Evolutionary conservation across 1,284 basidiomycete species (phyloP), one percentile per base, ranked within the genome.

Genomic region (Cryptococcus floricola): DNA sequence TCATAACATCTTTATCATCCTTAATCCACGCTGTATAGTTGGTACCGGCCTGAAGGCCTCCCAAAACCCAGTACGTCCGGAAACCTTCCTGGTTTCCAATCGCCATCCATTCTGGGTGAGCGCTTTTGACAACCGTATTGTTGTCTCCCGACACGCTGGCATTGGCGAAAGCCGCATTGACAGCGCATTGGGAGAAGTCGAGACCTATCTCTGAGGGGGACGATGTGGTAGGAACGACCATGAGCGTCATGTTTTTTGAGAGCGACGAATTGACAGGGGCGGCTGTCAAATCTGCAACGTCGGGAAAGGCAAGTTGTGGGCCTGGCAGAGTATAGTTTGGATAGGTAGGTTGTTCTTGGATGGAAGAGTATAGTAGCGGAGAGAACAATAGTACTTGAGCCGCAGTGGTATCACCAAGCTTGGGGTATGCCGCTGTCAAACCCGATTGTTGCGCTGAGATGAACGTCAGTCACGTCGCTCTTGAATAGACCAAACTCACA

Each of bases 271-370:
- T 83, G 1, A 80, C 78, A 0, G 78, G 59, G 5, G 77, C 67
- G 0, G 80, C 66, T 1, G 81, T 79, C 1, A 71, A 18, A 16
- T 46, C 18, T 41, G 58, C 61, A 5, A 55, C 68, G 1, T 75
- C 50, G 0, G 83, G 81, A n/a, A 79, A 64, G 0, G 82, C 75
- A 13, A 82, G 66, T 62, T 85, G 83, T 0, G 85, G 83, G 0
- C 78, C 62, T 1, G 87, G 85, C 0, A 93, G 81, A 1, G 87
- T 87, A 71, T 90, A 93, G 67, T 91, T 91, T 8, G 90, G 90
- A 67, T 84, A 93, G 12, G 76, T 75, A 0, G 87, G 87, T 50
- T 79, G 69, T 1, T 62, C 52, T 2, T 70, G 31, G 52, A 64
- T 13, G 67, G 63, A 5, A 71, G 64, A 28, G 13, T 78, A 73